These are phyloP conservation scores for Hypoxylon lienhwacheense DNA, from an alignment of 495 filamentous ascomycete species.

Conservation along the genomic window DNA sequence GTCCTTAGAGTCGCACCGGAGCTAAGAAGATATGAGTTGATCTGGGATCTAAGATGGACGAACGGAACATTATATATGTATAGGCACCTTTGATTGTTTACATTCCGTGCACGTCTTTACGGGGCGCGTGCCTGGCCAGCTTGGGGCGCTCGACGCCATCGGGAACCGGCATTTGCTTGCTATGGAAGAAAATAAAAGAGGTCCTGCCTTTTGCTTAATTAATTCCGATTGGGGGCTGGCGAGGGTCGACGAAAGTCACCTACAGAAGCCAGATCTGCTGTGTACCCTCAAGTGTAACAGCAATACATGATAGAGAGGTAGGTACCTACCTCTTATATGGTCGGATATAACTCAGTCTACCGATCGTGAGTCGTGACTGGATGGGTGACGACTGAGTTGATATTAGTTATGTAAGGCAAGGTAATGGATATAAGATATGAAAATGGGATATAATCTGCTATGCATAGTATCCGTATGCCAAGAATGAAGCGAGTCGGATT, in stretches of 20 bases:
- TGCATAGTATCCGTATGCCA: no score
- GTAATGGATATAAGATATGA: constrained; percentile 22
- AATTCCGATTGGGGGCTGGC: not conserved
- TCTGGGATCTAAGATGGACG: not conserved
- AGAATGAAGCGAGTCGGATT: constrained; percentile 7
- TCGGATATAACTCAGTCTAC: no score
- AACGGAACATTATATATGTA: no score
- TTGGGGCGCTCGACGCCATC: constrained; percentile 27
- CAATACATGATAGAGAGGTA: no score
- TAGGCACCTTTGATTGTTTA: constrained; percentile 38
- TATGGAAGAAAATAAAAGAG: no score
- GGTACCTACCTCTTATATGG: no score
- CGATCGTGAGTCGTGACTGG: no score
- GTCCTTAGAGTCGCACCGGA: constrained; percentile 40
- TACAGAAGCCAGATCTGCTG: no score
- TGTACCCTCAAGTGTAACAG: no score
- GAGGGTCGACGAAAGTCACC: no score
- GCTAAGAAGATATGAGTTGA: constrained; percentile 19
- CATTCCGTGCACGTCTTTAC: constrained; percentile 40
- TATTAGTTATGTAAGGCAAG: no score
- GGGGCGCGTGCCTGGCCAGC: constrained; percentile 30
- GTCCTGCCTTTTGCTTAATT: not conserved
- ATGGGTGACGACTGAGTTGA: no score
- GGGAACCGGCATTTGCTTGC: constrained; percentile 2
- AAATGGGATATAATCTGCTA: constrained; percentile 5